A percentile compares a stretch with the other conserved stretches of the same genome.
These are phyloP conservation scores for Vinca major DNA, from an alignment of 305 asterid species.

Conservation along the genomic window DNA sequence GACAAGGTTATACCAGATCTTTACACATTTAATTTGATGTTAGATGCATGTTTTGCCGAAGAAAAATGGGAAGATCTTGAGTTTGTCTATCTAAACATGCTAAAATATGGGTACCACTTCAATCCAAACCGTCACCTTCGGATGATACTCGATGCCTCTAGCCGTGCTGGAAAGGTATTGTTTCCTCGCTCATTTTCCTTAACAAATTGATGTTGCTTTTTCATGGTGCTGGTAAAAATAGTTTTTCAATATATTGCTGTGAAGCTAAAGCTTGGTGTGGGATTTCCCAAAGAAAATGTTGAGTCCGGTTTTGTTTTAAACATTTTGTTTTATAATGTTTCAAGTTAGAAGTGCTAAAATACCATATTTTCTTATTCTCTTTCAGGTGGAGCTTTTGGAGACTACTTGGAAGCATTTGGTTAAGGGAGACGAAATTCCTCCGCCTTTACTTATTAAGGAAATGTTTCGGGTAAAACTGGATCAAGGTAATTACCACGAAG, in stretches of 20 bases:
- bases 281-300: not conserved
- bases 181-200: not conserved
- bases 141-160: conserved; percentile 44
- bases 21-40: conserved; percentile 73
- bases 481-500: conserved; percentile 40
- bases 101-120: conserved; percentile 64
- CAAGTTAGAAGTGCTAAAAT: too few relatives aligned
- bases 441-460: conserved; percentile 43
- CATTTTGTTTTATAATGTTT: too few relatives aligned
- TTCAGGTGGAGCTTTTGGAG: conserved; percentile 52
- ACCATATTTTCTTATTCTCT: not conserved
- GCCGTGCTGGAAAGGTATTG: conserved; percentile 70
- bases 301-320: too few relatives aligned
- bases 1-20: conserved; percentile 60
- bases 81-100: conserved; percentile 57
- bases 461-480: conserved; percentile 53
- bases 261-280: not conserved
- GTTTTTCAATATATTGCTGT: not conserved
- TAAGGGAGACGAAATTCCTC: conserved; percentile 41
- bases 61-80: conserved; percentile 80
- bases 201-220: not conserved
- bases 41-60: conserved; percentile 54
- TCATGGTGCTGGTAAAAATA: not conserved
- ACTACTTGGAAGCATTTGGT: conserved; percentile 67
- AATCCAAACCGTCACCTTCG: conserved; percentile 73